A percentile compares a stretch with the other conserved stretches of the same genome.
These are phyloP conservation scores for Quercus ilex DNA, from an alignment of 306 rosid species.

Conservation along the genomic window DNA sequence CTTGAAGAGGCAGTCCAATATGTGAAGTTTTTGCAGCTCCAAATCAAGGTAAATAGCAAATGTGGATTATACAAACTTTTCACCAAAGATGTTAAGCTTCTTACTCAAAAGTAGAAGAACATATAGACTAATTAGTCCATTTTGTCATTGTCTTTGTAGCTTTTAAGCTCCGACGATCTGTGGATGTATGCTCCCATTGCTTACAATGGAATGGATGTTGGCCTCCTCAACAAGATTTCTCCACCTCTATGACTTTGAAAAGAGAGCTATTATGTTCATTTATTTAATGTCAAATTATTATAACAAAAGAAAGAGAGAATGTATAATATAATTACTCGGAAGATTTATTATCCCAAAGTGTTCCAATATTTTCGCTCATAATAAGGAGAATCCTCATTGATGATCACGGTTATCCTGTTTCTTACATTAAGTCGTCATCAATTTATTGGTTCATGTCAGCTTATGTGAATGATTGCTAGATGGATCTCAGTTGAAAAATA, in stretches of 20 bases:
- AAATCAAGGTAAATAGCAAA: constrained; percentile 64
- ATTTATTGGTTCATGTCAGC: too few relatives aligned
- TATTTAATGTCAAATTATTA: constrained; percentile 6
- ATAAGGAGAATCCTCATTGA: constrained; percentile 32
- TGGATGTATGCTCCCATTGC: constrained; percentile 99
- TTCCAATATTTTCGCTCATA: constrained; percentile 27
- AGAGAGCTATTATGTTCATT: constrained; percentile 6
- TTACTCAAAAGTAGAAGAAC: not conserved
- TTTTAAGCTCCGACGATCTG: constrained; percentile 80
- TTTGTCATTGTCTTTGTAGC: constrained; percentile 36
- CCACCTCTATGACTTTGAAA: constrained; percentile 38
- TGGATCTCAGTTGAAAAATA: not conserved
- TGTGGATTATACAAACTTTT: not conserved
- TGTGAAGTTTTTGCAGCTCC: constrained; percentile 88
- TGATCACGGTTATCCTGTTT: constrained; percentile 15
- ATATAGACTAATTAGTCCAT: not conserved
- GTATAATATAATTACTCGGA: constrained; percentile 29
- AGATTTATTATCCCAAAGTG: constrained; percentile 28
- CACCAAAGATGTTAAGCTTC: not conserved
- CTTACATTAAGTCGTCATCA: not conserved
- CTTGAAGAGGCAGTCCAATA: constrained; percentile 93
- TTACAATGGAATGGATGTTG: constrained; percentile 85
- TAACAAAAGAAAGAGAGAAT: constrained; percentile 3
- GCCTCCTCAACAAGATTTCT: constrained; percentile 48
- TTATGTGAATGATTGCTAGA: not conserved